A percentile compares a stretch with the other conserved stretches of the same genome.
These are phyloP conservation scores for Magnaporthales sp. DNA, from an alignment of 2,329 filamentous ascomycete genomes.

Conservation along the genomic window DNA sequence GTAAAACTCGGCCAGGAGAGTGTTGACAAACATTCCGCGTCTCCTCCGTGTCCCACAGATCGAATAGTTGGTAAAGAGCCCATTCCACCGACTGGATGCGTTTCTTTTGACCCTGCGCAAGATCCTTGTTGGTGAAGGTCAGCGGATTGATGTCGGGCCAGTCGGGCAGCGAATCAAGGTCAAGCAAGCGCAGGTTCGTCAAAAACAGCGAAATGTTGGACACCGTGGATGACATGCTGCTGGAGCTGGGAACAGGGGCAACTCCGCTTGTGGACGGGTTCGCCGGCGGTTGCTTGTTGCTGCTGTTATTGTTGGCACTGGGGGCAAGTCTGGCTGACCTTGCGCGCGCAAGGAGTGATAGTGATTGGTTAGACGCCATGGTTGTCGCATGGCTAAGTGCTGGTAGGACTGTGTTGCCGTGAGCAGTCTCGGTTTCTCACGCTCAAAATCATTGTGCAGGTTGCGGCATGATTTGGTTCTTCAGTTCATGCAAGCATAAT, in stretches of 20 bases:
- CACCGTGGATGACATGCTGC: conserved; percentile 1
- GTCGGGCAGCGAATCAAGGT: conserved; percentile 66
- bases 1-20: neutral
- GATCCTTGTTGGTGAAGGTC: conserved; percentile 61
- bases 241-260: neutral
- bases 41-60: conserved; percentile 71
- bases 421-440: neutral
- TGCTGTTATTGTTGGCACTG: conserved; percentile 1
- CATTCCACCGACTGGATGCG: conserved; percentile 80
- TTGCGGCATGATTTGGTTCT: neutral
- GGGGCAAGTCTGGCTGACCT: conserved; percentile 14
- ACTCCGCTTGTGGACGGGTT: neutral
- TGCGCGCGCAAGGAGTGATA: conserved; percentile 15
- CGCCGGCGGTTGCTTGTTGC: neutral
- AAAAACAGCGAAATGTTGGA: conserved; percentile 61
- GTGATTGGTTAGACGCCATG: conserved; percentile 14
- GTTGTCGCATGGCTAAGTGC: neutral
- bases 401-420: neutral
- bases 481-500: neutral
- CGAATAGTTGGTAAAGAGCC: conserved; percentile 81
- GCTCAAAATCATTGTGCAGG: neutral
- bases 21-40: conserved; percentile 51
- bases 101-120: conserved; percentile 67
- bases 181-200: conserved; percentile 73
- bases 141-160: conserved; percentile 69